Evolutionary conservation across 257 asterid genomes (phyloP), one percentile per base, ranked within the genome.

Genomic region (Jaltomata sinuosa): DNA sequence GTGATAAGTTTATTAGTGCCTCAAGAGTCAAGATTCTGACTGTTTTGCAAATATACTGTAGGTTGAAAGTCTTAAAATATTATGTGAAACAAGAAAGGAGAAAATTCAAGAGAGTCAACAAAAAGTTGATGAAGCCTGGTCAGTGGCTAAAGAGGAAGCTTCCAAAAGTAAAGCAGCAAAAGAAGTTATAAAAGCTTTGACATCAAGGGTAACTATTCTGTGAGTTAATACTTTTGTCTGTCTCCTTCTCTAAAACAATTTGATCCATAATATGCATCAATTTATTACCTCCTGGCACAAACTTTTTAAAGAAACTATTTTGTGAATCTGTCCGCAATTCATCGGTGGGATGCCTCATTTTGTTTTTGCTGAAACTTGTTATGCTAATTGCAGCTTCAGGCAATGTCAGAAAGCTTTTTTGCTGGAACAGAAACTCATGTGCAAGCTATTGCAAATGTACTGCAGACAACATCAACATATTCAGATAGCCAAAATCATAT

Each of bases 111-210:
- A 87, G 84, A 83, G 88, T 62, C 85, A 47, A 55, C 83, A 82
- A 64, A 89, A 89, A 84, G 65, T 84, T 31, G 87, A 86, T 85
- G 92, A 89, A 80, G 89, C 89, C 18, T 89, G 93, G 93, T 81
- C 88, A 42, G 79, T 90, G 36, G 93, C 93, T 9, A 89, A 85
- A 83, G 93, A 84, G 84, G 92, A 90, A 90, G 91, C 90, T 50
- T 80, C 83, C 83, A 89, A 89, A 86, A 85, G 85, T 84, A 89
- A 89, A 86, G 93, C 91, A 71, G 91, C 93, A 29, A 90, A 89
- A 86, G 93, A 89, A 85, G 91, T 87, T 31, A 89, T 90, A 50
- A 88, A 86, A 88, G 91, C 85, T 64, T 83, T 90, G 79, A 87
- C 91, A 42, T 79, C 91, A 54, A 88, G 91, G 91, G 93, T 90